Evolutionary conservation across 306 rosid genomes (phyloP), one percentile per base, ranked within the genome.

Genomic region (Casuarina glauca): DNA sequence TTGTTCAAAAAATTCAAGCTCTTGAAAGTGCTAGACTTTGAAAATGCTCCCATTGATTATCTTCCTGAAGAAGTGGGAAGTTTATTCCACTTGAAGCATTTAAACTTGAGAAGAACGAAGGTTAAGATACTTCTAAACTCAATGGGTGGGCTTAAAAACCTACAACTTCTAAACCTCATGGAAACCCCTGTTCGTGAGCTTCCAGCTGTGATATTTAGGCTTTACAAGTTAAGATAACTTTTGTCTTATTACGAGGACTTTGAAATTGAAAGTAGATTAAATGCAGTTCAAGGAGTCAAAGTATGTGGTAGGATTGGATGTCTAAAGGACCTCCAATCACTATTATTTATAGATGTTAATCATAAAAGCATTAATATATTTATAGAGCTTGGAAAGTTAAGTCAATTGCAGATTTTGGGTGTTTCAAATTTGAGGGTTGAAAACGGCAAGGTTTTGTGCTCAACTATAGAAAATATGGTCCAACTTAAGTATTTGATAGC

Each of bases 231-330:
- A 26, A 39, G 70, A 39, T 46, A 64, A 38, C 57, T 80, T 45
- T 19, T 64, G 26, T 63, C 76, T 7, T 52, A 78, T 46, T 58
- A 67, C 6, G 0, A 8, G 16, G 51, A 78, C 17, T 35, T 4
- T 16, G 61, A 46, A 54, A 20, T 49, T 5, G 2, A 60, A 8
- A 43, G 8, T 55, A 38, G 48, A n/a, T 26, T 73, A 10, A 3
- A 10, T 11, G 45, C 70, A 1, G 1, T 35, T 35, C 61, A 35
- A 57, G 76, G 70, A 44, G 74, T 68, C 13, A 10, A 54, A 5
- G 9, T 77, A 54, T 49, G 57, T 12, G 68, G 70, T 5, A 70
- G 60, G 60, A 17, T 77, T 35, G 81, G 81, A 26, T 38, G 61
- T 45, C 12, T 70, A 70, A 55, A 2, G 39, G 26, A 35, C 4